Evolutionary conservation across 1,139 yeast species (phyloP), one percentile per base, ranked within the genome.

Genomic region (Debaryomyces sp.): DNA sequence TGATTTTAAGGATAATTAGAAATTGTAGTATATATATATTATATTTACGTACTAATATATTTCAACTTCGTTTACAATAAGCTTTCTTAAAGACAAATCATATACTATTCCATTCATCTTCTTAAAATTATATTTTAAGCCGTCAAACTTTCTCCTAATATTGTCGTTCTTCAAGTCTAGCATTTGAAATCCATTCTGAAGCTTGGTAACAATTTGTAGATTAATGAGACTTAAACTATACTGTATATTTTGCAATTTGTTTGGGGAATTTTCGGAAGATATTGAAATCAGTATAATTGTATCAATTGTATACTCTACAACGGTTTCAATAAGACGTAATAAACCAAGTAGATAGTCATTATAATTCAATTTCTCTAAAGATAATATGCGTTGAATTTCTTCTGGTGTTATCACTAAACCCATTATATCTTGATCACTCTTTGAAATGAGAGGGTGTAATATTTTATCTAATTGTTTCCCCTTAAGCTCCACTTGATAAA

Each of bases 91-190:
- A 3, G 63, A 57, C 34, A 66, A 57, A 50, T 67, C 71, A 47
- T 66, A 66, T 7, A 67, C 71, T 26, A 67, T 58, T 23, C 63
- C 62, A 47, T 67, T 67, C 27, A 66, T 54, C 52, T 63, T 64
- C 52, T 67, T 68, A 38, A 64, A 58, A 46, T 54, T 62, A 48
- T 68, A 68, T 55, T 68, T 68, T 54, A 68, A 58, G 8, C 68
- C 68, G 43, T 68, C 73, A 46, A 56, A 67, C 45, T 59, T 65
- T 46, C 68, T 61, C 48, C 73, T 57, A 22, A 68, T 50, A 13
- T 46, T 53, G 42, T 67, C 73, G 45, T 68, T 68, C 48, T 67
- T 67, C 51, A 68, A 62, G 50, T 68, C 72, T 52, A 68, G 57
- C 46, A 61, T 55, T 50, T 64, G 67, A 50, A 65, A 68, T 5